Evolutionary conservation across 345 rosid species (phyloP), one percentile per base, ranked within the genome.

Genomic region (Tarenaya hassleriana): DNA sequence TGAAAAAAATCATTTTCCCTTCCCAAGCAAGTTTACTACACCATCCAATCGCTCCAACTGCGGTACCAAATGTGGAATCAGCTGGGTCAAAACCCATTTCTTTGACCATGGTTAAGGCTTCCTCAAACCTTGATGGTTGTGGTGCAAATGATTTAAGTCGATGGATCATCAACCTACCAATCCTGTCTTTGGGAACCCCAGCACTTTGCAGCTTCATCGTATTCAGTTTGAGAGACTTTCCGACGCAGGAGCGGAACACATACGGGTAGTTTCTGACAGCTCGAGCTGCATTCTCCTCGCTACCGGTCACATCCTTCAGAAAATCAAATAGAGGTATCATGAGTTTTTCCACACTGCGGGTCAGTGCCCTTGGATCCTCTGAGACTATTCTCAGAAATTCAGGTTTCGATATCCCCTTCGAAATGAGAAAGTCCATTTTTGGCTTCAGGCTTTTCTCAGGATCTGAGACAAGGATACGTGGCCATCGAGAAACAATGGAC

Each of bases 301-400:
- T n/a, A 5, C 47, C 47, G 15, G 15, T 1, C 21, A 42, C 7
- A 42, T 11, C 19, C 8, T 15, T 12, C 7, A 42, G 18, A 20
- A 42, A 42, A 42, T 42, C 47, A 42, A 42, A 42, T 15, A 42
- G 8, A 42, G 47, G 47, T 7, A 42, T 16, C 7, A 42, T 42
- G 7, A n/a, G 18, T 42, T 16, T 7, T n/a, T 13, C 15, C 18
- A 42, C 17, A 18, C 47, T 42, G 16, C 47, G 19, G 8, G 10
- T 7, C 10, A 42, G 47, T 18, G 15, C 20, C 16, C 1, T 15
- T 1, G 18, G 47, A 1, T 15, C 47, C 19, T 12, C 9, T 8
- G 21, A n/a, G 18, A 42, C 8, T 0, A 42, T 42, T 42, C 9
- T 15, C 20, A 42, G 17, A 42, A 42, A 6, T 6, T 42, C 47